Conservation (phyloP, 306 rosid genomes). For the Chamaecrista fasciculata region DNA sequence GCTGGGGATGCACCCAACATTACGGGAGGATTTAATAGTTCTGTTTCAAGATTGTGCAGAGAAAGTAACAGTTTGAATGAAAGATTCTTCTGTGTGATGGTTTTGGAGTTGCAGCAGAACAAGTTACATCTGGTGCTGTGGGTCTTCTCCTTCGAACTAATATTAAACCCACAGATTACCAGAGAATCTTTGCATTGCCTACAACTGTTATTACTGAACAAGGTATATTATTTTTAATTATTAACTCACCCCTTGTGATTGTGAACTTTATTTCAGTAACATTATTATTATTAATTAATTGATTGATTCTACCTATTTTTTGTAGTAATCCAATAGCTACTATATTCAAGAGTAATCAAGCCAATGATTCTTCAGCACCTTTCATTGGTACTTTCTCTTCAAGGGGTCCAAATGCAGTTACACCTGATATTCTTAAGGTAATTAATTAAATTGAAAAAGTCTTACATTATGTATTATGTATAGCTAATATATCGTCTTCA, state of each 20-base stretch:
- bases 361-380: slow-evolving; percentile 36
- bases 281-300: background rate
- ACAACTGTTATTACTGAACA: slow-evolving; percentile 1
- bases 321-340: slow-evolving; percentile 37
- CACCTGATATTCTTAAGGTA: slow-evolving; percentile 44
- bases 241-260: too few species aligned
- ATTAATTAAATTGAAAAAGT: background rate
- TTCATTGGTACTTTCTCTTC: slow-evolving; percentile 37
- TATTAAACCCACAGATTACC: accelerated
- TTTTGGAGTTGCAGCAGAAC: accelerated
- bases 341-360: slow-evolving; percentile 20
- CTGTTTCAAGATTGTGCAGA: slow-evolving; percentile 29
- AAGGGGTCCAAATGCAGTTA: slow-evolving; percentile 43
- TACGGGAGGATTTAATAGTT: background rate
- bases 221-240: background rate
- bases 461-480: too few species aligned
- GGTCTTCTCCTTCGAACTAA: slow-evolving; percentile 29
- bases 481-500: background rate
- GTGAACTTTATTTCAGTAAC: too few species aligned
- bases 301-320: background rate
- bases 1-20: slow-evolving; percentile 41
- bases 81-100: slow-evolving; percentile 44
- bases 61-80: too few species aligned
- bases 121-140: background rate
- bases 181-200: slow-evolving; percentile 17